Base-by-base conservation (phyloP, 805 yeast species). In the Metschnikowia peoriensis region DNA sequence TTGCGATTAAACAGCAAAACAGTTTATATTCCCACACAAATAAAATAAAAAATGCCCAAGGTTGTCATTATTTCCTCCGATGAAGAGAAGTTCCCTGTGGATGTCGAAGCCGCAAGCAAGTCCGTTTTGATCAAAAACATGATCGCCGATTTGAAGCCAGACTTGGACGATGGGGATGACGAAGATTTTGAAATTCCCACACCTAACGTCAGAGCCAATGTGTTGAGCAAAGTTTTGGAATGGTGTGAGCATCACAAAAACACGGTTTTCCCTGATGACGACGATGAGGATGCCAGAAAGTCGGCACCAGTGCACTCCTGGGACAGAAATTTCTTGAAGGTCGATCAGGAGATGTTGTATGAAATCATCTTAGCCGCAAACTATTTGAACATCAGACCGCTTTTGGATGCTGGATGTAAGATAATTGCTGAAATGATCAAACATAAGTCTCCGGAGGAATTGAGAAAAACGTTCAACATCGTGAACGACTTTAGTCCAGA, bases 181-280 rank as follows among this genome's bases (percentile, higher is more conserved):
- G 63, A 83, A 50, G 87, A 84, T 40, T 83, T 85, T 58, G 88
- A 84, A 55, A 87, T 93, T 63, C 97, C 97, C 38, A 83, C 91
- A 11, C 97, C 96, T 39, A 91, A 89, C 64, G 97, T 91, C 38
- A 79, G 93, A 59, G 87, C 96, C 9, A 84, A 87, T 15, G 96
- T 93, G 17, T 78, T 93, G 71, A 83, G 87, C 68, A 90, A 91
- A 66, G 93, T 93, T n/a, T 77, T 93, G 49, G 97, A 93, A 67
- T 93, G 97, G 96, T 91, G 97, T 63, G 96, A 89, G 65, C 94
- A 93, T 68, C 97, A 93, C 76, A 88, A 86, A 68, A 91, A 89
- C 66, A 81, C 88, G 9, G 77, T 76, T 16, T 85, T 85, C 70
- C 88, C 89, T 16, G 90, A 85, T 56, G 84, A 80, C 46, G 92